Conservation (phyloP, 2,329 filamentous ascomycete species). For the Penicillium sp. region DNA sequence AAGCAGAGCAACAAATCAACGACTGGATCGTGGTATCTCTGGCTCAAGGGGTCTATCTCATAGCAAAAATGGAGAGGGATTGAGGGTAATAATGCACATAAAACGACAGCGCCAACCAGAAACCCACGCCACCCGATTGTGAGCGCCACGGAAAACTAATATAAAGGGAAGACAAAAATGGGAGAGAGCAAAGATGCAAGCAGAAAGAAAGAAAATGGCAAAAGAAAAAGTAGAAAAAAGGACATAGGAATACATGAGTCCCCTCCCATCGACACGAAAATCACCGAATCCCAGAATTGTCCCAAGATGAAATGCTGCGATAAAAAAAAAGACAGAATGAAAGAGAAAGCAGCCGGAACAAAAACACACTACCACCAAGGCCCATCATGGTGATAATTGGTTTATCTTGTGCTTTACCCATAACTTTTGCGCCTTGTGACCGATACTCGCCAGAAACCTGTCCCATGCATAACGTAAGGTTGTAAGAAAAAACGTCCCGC, state of each 20-base stretch:
- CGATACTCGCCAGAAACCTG: constrained; percentile 42
- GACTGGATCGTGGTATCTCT: constrained; percentile 45
- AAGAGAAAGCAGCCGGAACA: constrained; percentile 13
- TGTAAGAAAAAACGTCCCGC: constrained; percentile 31
- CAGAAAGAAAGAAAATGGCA: constrained; percentile 8
- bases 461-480: constrained; percentile 45
- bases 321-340: constrained; percentile 20
- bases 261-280: constrained; percentile 23
- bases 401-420: constrained; percentile 22
- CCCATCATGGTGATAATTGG: constrained; percentile 7
- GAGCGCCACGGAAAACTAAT: constrained; percentile 25
- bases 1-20: constrained; percentile 23
- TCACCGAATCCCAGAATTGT: constrained; percentile 22
- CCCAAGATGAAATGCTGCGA: constrained; percentile 20
- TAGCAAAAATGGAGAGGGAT: constrained; percentile 30
- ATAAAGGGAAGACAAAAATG: constrained; percentile 9
- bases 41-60: constrained; percentile 42
- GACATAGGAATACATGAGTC: constrained; percentile 28
- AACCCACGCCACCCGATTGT: constrained; percentile 35
- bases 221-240: constrained; percentile 18
- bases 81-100: constrained; percentile 32
- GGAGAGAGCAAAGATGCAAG: constrained; percentile 12
- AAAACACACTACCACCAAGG: constrained; percentile 6
- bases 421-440: constrained; percentile 40
- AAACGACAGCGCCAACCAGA: constrained; percentile 39